Percentiles rank a stretch among this genome's conserved stretches.
phyloP scores from a whole-genome alignment of 768 basidiomycete genomes.

The Lentinus tigrinus region DNA sequence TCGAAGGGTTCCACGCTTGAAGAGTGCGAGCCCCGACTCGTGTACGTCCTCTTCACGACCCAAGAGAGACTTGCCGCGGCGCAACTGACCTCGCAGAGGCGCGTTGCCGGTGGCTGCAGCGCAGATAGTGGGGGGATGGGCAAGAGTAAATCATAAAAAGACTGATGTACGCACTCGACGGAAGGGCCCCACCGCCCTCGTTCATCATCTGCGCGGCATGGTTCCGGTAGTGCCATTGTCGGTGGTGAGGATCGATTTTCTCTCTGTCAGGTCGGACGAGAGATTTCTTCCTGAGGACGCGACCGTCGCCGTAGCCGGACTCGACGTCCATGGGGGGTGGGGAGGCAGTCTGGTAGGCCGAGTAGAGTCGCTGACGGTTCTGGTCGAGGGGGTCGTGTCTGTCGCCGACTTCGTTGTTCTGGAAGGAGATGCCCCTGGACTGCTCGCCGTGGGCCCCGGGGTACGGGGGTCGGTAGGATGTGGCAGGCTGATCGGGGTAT shows the following conservation, averaged over 20 bases:
- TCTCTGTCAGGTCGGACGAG: constrained; percentile 91
- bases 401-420: constrained; percentile 68
- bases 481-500: constrained; percentile 21
- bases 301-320: constrained; percentile 46
- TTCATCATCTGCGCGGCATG: constrained; percentile 80
- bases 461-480: constrained; percentile 14
- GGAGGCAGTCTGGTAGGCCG: constrained; percentile 43
- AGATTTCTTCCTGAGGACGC: constrained; percentile 82
- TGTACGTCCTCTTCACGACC: constrained; percentile 88
- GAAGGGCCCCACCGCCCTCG: constrained; percentile 71
- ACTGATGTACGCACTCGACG: constrained; percentile 66
- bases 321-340: constrained; percentile 35
- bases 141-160: constrained; percentile 1
- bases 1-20: constrained; percentile 81
- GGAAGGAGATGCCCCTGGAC: constrained; percentile 60
- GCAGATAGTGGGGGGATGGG: constrained; percentile 5
- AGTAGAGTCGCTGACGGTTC: constrained; percentile 46
- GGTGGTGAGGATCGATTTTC: constrained; percentile 92
- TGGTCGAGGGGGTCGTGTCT: constrained; percentile 56
- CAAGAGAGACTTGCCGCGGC: constrained; percentile 87
- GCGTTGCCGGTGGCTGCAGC: constrained; percentile 74
- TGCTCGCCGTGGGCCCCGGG: constrained; percentile 10
- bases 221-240: constrained; percentile 91
- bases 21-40: constrained; percentile 89
- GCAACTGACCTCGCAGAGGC: constrained; percentile 56